Evolutionary conservation across 768 basidiomycete species (phyloP), one percentile per base, ranked within the genome.

Genomic region (Lactarius pseudohatsudake): DNA sequence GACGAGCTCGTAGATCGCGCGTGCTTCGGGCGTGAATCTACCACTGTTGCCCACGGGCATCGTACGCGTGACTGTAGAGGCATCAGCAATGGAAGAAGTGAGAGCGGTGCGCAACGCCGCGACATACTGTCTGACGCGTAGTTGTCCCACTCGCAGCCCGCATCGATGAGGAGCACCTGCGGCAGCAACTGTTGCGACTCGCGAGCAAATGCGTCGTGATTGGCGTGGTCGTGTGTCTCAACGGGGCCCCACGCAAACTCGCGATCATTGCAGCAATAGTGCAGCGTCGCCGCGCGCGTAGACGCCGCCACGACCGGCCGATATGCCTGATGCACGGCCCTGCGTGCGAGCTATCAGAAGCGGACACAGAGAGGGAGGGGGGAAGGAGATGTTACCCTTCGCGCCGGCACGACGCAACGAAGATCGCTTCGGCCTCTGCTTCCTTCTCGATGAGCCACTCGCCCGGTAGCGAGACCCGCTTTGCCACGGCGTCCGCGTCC

Each of bases 1-100:
- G 1, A 98, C 96, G 50, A 97, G 83, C 66, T 88, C 83, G 75
- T 97, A 97, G 38, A 99, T 93, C 2, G 83, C 88, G 34, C 82
- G 83, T 0, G 91, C 90, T 75, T 93, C 90, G 8, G 85, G 77
- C 0, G 92, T 90, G 75, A 96, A 98, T 72, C 85, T 90, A 0
- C 96, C 96, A 3, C 89, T 88, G 72, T 98, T 98, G 0, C 96
- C 96, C n/a, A 97, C 86, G 16, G 92, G 92, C 81, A 91, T 93
- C 0, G 91, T 92, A 10, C 92, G 88, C 1, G 92, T 81, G 56
- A 80, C 80, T 79, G 22, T 13, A 13, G 41, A 34, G 10, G 13
- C 50, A 32, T 81, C 80, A 69, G 77, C 76, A 61, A 75, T 70
- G n/a, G 28, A 55, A 11, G 32, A 57, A 2, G 10, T 1, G 11